phyloP scores from a whole-genome alignment of 2,329 filamentous ascomycete genomes.

The Colletotrichum spinosum region DNA sequence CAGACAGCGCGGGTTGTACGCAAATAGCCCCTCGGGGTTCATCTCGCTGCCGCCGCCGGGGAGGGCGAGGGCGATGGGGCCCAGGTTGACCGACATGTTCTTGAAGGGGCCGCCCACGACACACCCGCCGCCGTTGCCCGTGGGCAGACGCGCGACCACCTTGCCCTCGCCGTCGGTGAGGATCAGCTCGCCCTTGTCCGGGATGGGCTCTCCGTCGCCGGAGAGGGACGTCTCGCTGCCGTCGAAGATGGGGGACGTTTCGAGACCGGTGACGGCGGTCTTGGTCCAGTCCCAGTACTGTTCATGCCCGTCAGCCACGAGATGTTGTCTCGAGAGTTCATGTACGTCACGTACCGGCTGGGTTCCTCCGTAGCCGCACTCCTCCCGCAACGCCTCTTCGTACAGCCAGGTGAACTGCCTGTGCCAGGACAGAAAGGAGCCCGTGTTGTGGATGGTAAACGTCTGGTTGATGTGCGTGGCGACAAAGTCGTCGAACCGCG shows the following conservation, averaged over 20 bases:
- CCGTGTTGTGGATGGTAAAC: conserved; percentile 54
- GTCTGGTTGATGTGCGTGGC: conserved; percentile 62
- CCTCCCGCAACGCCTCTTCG: conserved; percentile 39
- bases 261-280: conserved; percentile 45
- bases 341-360: conserved; percentile 47
- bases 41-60: conserved; percentile 41
- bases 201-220: conserved; percentile 54
- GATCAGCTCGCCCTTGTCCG: conserved; percentile 40
- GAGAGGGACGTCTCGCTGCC: conserved; percentile 58
- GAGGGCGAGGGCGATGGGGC: conserved; percentile 48
- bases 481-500: conserved; percentile 62
- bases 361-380: conserved; percentile 52
- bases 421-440: conserved; percentile 48
- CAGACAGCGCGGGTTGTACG: conserved; percentile 57
- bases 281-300: conserved; percentile 46
- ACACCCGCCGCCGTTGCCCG: conserved; percentile 67
- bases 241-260: conserved; percentile 60
- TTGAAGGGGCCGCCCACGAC: conserved; percentile 62
- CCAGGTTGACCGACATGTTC: conserved; percentile 54
- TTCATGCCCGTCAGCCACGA: not conserved
- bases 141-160: conserved; percentile 48
- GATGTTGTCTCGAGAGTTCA: conserved; percentile 5
- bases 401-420: conserved; percentile 47
- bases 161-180: conserved; percentile 44
- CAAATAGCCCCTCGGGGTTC: conserved; percentile 43